Evolutionary conservation across 2,329 filamentous ascomycete genomes (phyloP), one percentile per base, ranked within the genome.

Genomic region (Arthrinium puccinioides): DNA sequence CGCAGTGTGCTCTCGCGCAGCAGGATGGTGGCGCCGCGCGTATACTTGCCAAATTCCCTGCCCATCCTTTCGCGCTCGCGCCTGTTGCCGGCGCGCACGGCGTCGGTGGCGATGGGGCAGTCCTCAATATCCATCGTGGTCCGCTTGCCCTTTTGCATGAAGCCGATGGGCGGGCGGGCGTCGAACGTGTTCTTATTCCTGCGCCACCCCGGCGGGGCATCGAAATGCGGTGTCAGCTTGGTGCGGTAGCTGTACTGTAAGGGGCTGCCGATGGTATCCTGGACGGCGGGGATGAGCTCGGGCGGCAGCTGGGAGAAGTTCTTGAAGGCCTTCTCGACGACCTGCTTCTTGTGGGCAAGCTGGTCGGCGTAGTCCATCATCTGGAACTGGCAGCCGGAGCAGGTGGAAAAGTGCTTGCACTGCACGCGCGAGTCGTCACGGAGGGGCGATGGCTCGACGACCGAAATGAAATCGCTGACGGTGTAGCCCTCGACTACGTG

Each of bases 141-240:
- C 39, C 82, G 73, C 32, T 76, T 76, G n/a, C 85, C 86, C 62
- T 96, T 97, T 44, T 74, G 71, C 72, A 87, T 92, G 64, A 94
- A 98, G 8, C 92, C 92, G 49, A 97, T 87, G 3, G 83, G 74
- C 1, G 92, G 92, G 4, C 84, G 72, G 39, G 72, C 68, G 11
- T 72, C 62, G 49, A 85, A 84, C 9, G 55, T 42, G 46, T 55
- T 51, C 36, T 63, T 64, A 40, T 71, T 69, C 53, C 70, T 71
- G 41, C 69, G 66, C 41, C 74, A 63, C 26, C 67, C 72, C 5
- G 78, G 76, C 1, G 88, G 86, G 0, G 79, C 84, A 55, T 94
- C 84, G 56, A 97, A 98, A 62, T 98, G 92, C 20, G 92, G 92
- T 14, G 92, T 98, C 47, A 98, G 73, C 64, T 98, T 98, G 15